phyloP scores from a whole-genome alignment of 345 rosid species.

The Lumnitzera littorea region DNA sequence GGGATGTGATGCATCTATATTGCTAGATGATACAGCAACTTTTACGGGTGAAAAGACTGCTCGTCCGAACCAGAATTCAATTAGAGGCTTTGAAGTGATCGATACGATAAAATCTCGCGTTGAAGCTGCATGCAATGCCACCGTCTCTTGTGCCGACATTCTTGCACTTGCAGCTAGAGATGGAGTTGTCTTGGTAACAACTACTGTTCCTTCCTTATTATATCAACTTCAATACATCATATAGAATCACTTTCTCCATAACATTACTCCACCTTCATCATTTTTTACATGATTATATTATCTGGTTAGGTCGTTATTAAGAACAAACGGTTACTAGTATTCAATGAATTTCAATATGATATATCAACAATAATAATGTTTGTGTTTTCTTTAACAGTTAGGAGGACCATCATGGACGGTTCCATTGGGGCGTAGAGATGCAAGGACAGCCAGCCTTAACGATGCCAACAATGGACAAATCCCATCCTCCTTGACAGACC shows the following conservation, averaged over 20 bases:
- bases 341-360: no score
- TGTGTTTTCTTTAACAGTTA: slow-evolving; percentile 2
- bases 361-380: background rate
- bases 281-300: no score
- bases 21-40: slow-evolving; percentile 55
- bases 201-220: no score
- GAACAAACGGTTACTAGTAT: no score
- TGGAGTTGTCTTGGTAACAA: slow-evolving; percentile 44
- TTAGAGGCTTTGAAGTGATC: slow-evolving; percentile 72
- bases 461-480: slow-evolving; percentile 32
- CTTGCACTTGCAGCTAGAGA: slow-evolving; percentile 71
- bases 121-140: slow-evolving; percentile 57
- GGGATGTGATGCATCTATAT: slow-evolving; percentile 74
- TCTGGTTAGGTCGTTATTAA: no score
- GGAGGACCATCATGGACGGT: slow-evolving; percentile 39
- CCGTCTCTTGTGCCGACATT: slow-evolving; percentile 84
- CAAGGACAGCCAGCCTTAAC: slow-evolving; percentile 36
- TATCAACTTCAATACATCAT: no score
- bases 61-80: slow-evolving; percentile 66
- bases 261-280: no score
- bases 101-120: slow-evolving; percentile 55
- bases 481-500: slow-evolving; percentile 26
- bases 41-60: slow-evolving; percentile 74
- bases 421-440: slow-evolving; percentile 37
- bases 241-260: no score